Base-by-base conservation (phyloP, 2,329 filamentous ascomycete genomes). In the Stylonectria norvegica region DNA sequence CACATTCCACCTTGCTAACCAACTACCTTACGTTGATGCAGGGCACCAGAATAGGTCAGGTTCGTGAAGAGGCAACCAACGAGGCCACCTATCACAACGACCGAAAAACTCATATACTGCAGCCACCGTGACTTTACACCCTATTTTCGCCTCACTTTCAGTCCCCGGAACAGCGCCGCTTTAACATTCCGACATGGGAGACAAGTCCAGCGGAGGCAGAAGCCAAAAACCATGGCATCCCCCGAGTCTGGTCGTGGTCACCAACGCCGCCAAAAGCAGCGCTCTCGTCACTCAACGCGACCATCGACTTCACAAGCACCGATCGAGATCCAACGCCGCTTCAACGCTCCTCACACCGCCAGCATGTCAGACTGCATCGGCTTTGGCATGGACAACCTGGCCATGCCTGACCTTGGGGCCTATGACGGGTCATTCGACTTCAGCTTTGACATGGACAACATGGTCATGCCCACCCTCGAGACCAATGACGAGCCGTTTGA, bases 1-100 rank as follows among this genome's bases (percentile, higher is more conserved):
- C 22, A 25, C 22, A 7, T 25, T 7, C 22, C 7, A n/a, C n/a
- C n/a, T n/a, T n/a, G n/a, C n/a, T n/a, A n/a, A n/a, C n/a, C n/a
- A n/a, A n/a, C n/a, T n/a, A n/a, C n/a, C n/a, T n/a, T n/a, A n/a
- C n/a, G n/a, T n/a, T n/a, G n/a, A n/a, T n/a, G n/a, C n/a, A n/a
- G n/a, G n/a, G n/a, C 32, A 38, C 39, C 46, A 41, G 38, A 43
- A 33, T 16, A 40, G 50, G 49, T 23, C 32, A 32, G 31, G 20
- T 18, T 36, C 7, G 33, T 25, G 7, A 18, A 25, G 5, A 25
- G 27, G 27, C 27, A 29, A 29, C 7, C 27, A 29, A 29, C 25
- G 18, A 32, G 25, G 25, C 33, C 5, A 15, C 33, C 38, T 32
- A 36, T 27, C 27, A 30, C 18, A 15, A 20, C 14, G 17, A 5